Conservation (phyloP, 371 early-diverging fungal species). For the Mucor sp. region DNA sequence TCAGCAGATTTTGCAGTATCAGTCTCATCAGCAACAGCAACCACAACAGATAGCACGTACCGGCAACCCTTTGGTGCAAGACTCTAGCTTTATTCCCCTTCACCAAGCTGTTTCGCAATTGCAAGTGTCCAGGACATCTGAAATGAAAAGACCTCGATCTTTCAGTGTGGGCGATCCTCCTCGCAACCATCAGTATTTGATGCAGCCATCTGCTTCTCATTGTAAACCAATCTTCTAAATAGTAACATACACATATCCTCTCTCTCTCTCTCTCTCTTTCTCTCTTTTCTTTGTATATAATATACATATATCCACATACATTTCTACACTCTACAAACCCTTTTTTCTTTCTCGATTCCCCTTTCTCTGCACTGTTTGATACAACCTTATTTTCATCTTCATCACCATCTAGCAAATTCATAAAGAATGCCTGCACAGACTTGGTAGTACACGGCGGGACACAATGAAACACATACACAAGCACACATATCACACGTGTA, state of each 20-base stretch:
- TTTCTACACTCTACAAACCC: background rate
- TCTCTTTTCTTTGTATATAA: background rate
- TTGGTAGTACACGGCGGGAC: background rate
- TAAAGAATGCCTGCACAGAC: background rate
- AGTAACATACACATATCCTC: background rate
- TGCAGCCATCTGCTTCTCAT: background rate
- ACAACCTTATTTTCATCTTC: background rate
- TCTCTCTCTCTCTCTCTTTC: background rate
- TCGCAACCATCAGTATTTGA: constrained; percentile 11
- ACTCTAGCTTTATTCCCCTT: constrained; percentile 27
- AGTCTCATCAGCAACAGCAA: background rate
- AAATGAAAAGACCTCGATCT: constrained; percentile 15
- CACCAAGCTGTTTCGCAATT: constrained; percentile 25
- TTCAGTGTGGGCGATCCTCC: constrained; percentile 18
- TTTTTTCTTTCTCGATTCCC: background rate
- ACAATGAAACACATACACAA: background rate
- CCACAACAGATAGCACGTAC: constrained; percentile 21
- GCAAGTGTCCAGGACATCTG: constrained; percentile 6
- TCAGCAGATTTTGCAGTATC: constrained; percentile 18
- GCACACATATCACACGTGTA: background rate
- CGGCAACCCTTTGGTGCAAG: constrained; percentile 27
- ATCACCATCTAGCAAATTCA: background rate
- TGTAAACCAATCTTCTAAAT: constrained; percentile 16
- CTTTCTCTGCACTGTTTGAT: background rate
- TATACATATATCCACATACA: background rate